A percentile compares a stretch with the other conserved stretches of the same genome.
phyloP scores from a whole-genome alignment of 306 rosid genomes.

The Fagus sylvatica region DNA sequence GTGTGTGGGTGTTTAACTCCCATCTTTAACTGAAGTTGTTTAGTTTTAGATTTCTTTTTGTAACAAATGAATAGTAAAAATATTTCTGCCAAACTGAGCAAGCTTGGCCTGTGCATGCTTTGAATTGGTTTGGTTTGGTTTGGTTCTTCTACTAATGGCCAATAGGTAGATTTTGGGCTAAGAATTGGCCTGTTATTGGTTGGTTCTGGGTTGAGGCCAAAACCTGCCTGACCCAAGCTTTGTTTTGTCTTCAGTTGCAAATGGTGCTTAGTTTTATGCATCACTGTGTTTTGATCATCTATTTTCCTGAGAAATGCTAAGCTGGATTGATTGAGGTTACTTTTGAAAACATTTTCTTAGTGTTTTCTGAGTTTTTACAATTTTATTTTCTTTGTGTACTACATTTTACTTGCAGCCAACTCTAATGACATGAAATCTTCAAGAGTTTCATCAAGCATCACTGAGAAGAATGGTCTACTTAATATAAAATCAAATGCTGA shows the following conservation, averaged over 20 bases:
- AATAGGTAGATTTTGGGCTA: background rate
- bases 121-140: slow-evolving; percentile 7
- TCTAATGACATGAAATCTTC: slow-evolving; percentile 42
- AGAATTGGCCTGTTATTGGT: background rate
- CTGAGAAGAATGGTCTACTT: slow-evolving; percentile 33
- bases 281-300: background rate
- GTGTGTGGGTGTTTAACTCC: background rate
- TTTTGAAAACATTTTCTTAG: background rate
- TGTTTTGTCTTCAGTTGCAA: background rate
- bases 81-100: background rate
- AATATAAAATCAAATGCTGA: slow-evolving; percentile 39
- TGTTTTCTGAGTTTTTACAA: background rate
- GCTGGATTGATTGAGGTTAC: background rate
- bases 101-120: background rate
- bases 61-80: too few species aligned
- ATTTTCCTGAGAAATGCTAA: background rate
- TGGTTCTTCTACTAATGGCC: slow-evolving; percentile 4
- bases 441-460: slow-evolving; percentile 33
- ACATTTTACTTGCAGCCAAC: slow-evolving; percentile 44
- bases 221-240: background rate
- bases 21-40: background rate
- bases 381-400: slow-evolving; percentile 9
- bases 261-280: background rate
- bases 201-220: slow-evolving; percentile 8
- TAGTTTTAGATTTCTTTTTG: background rate